Evolutionary conservation across 2,329 filamentous ascomycete genomes (phyloP), one percentile per base, ranked within the genome.

Genomic region (Colletotrichum lentis): DNA sequence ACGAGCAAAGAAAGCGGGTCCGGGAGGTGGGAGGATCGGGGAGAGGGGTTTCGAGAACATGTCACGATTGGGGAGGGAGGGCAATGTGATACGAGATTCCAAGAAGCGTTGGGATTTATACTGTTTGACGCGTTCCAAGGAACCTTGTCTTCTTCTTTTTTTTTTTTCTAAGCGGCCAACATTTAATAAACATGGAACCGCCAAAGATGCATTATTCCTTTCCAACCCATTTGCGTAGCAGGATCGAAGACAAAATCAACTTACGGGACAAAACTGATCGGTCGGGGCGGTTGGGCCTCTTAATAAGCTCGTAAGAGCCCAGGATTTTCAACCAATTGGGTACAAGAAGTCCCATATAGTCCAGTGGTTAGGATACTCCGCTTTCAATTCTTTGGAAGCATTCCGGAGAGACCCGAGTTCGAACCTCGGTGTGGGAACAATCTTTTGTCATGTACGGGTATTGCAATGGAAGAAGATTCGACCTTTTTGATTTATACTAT

Each of bases 1-100:
- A 27, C 58, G 66, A 66, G 61, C 66, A 69, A 44, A 50, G 66
- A 65, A 65, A 61, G 55, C 62, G 62, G 62, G 62, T 56, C 62
- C 35, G 41, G 43, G 43, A 49, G 50, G 50, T 50, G 37, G 37
- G 50, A 60, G 49, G 16, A 53, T 31, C 24, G 27, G 27, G 49
- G 27, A n/a, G 31, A 35, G 43, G 56, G 56, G 39, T 37, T 39
- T 27, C 24, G 27, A 62, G 55, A 47, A 56, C 55, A 66, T 61
- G 62, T 69, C 56, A 69, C 66, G 66, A 56, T 56, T 24, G 54
- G 20, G 24, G 50, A 14, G 50, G 54, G 20, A n/a, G 50, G n/a
- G 50, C 39, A n/a, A 61, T 61, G 43, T 52, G 55, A 37, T 24
- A 55, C 53, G 53, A 39, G 53, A 46, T 53, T 70, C 56, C 62